Percentiles rank a stretch among this genome's conserved stretches.
phyloP scores from a whole-genome alignment of 768 basidiomycete species.

The Lactarius hengduanensis region DNA sequence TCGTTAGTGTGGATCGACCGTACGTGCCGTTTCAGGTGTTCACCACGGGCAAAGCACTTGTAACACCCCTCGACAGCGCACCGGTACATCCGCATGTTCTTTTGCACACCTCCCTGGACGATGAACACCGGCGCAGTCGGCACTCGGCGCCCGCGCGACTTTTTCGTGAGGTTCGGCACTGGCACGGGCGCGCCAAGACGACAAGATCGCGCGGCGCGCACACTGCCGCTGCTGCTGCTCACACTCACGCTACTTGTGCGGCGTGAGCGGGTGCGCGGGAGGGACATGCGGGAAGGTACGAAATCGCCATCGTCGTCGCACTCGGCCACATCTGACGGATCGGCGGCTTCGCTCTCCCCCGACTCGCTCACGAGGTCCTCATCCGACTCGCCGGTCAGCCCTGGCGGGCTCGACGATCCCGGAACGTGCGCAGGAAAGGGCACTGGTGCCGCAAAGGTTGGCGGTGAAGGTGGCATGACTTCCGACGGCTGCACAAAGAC shows the following conservation, averaged over 20 bases:
- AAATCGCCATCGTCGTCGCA: slow-evolving; percentile 27
- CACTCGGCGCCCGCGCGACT: slow-evolving; percentile 74
- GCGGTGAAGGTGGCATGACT: slow-evolving; percentile 23
- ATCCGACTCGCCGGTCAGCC: slow-evolving; percentile 24
- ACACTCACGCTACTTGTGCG: slow-evolving; percentile 25
- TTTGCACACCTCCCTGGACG: slow-evolving; percentile 32
- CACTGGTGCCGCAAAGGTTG: not conserved
- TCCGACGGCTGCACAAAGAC: slow-evolving; percentile 23
- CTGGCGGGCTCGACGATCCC: slow-evolving; percentile 29
- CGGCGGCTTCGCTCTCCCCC: slow-evolving; percentile 26
- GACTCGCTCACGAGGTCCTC: slow-evolving; percentile 25
- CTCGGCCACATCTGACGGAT: slow-evolving; percentile 16
- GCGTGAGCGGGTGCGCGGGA: slow-evolving; percentile 21
- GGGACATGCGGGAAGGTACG: slow-evolving; percentile 7
- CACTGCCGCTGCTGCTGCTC: slow-evolving; percentile 24
- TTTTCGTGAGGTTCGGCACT: slow-evolving; percentile 77
- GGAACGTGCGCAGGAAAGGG: slow-evolving; percentile 15
- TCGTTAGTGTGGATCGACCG: slow-evolving; percentile 89
- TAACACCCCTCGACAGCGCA: slow-evolving; percentile 83
- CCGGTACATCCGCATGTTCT: slow-evolving; percentile 47
- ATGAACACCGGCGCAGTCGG: slow-evolving; percentile 47
- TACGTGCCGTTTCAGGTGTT: slow-evolving; percentile 88
- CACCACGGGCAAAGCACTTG: slow-evolving; percentile 84
- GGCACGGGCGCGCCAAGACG: slow-evolving; percentile 58
- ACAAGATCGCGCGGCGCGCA: slow-evolving; percentile 31